phyloP scores from a whole-genome alignment of 1,139 yeast genomes.

The Kluyveromyces sp. region DNA sequence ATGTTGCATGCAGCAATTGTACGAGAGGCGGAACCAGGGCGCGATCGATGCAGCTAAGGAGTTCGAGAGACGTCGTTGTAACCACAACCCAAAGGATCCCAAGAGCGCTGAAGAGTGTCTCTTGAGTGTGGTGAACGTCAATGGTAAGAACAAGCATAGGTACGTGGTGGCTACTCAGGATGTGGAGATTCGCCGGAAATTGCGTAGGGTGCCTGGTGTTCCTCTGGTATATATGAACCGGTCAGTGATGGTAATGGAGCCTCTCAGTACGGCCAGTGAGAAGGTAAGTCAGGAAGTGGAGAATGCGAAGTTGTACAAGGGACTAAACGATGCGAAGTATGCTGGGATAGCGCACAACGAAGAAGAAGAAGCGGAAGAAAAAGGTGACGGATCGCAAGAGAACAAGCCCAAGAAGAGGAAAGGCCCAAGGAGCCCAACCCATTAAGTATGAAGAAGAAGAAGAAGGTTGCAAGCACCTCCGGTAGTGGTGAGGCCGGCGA shows the following conservation, averaged over 20 bases:
- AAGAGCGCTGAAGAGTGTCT: slow-evolving; percentile 71
- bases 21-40: slow-evolving; percentile 57
- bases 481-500: neutral
- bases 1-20: slow-evolving; percentile 85
- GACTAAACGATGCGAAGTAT: slow-evolving; percentile 49
- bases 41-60: slow-evolving; percentile 75
- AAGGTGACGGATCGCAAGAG: slow-evolving; percentile 16
- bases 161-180: slow-evolving; percentile 85
- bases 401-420: slow-evolving; percentile 37
- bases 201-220: slow-evolving; percentile 78
- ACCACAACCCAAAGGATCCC: slow-evolving; percentile 54
- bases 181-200: slow-evolving; percentile 52
- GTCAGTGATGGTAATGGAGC: slow-evolving; percentile 95
- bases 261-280: slow-evolving; percentile 67
- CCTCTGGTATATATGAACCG: slow-evolving; percentile 83
- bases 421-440: slow-evolving; percentile 78
- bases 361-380: slow-evolving; percentile 21
- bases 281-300: slow-evolving; percentile 51
- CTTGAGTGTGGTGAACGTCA: slow-evolving; percentile 57
- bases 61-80: slow-evolving; percentile 73
- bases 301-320: slow-evolving; percentile 58
- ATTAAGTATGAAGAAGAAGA: slow-evolving; percentile 64
- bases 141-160: slow-evolving; percentile 79
- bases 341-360: slow-evolving; percentile 24
- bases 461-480: slow-evolving; percentile 3